Evolutionary conservation across 2,329 filamentous ascomycete species (phyloP), one percentile per base, ranked within the genome.

Genomic region (Epichloe sylvatica): DNA sequence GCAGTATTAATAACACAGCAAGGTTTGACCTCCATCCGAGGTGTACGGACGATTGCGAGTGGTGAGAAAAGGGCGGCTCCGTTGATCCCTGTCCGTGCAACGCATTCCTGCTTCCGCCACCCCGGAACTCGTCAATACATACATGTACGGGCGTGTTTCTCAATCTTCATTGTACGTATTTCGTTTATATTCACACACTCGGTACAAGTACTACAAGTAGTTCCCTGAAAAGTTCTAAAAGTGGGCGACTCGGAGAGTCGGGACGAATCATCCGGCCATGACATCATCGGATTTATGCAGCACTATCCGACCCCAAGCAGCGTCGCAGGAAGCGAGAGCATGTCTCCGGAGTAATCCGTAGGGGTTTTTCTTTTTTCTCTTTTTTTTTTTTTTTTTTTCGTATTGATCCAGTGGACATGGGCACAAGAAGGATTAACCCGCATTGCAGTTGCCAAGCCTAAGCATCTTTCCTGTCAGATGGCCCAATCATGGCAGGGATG

Each of bases 31-130:
- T 35, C 41, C 47, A 38, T 49, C 21, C 13, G 30, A 49, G 46
- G 37, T 46, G 6, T 11, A 25, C 17, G 5, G 36, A 15, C 30
- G 13, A n/a, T 15, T 25, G 17, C 19, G 36, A 17, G 33, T 35
- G 5, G 17, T 19, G 7, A 17, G 12, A 11, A 19, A 45, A 41
- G 19, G 12, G 30, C 7, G 13, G 30, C 30, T 23, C 23, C 21
- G 5, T n/a, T 12, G 23, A 49, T 49, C 47, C 40, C 40, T 49
- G 47, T 19, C 17, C 25, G 23, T 25, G 39, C 46, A 42, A 42
- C 8, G 30, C 30, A 33, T 39, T 30, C 39, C 40, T 44, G 21
- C 40, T 44, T 39, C 47, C 23, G 47, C 47, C 47, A 49, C 47
- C 44, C 40, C 46, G 47, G 34, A 34, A 49, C 47, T 43, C 34